Conservation (phyloP, 1,284 basidiomycete genomes). For the Violaceomyces palustris region DNA sequence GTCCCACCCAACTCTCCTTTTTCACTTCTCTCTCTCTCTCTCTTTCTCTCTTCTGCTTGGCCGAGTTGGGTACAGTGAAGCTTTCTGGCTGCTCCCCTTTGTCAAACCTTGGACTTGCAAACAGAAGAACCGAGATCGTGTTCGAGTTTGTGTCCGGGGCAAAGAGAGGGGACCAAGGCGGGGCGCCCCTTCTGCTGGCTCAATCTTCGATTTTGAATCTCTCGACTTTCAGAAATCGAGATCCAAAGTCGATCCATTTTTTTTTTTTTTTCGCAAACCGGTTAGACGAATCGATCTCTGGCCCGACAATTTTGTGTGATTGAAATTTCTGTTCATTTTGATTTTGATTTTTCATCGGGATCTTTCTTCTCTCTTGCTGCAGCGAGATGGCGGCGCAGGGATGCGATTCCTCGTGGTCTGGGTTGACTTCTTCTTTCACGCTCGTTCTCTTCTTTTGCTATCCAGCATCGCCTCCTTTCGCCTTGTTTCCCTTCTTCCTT, state of each 20-base stretch:
- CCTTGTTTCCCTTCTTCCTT: background rate
- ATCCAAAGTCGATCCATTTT: no score
- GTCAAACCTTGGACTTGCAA: no score
- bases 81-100: no score
- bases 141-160: no score
- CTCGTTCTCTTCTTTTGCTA: background rate
- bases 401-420: background rate
- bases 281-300: background rate
- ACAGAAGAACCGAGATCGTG: no score
- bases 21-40: slow-evolving; percentile 2
- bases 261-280: slow-evolving; percentile 1
- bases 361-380: background rate
- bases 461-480: background rate
- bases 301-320: background rate
- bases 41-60: slow-evolving; percentile 1
- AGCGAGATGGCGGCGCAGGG: no score
- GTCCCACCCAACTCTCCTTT: slow-evolving; percentile 4
- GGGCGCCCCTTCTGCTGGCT: no score
- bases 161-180: no score
- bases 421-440: slow-evolving; percentile 3
- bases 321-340: background rate
- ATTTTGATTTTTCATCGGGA: background rate
- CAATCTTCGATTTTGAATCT: background rate
- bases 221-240: no score
- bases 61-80: no score